These are phyloP conservation scores for Wickerhamomyces subpelliculosus DNA, from an alignment of 805 yeast genomes.

Conservation along the genomic window DNA sequence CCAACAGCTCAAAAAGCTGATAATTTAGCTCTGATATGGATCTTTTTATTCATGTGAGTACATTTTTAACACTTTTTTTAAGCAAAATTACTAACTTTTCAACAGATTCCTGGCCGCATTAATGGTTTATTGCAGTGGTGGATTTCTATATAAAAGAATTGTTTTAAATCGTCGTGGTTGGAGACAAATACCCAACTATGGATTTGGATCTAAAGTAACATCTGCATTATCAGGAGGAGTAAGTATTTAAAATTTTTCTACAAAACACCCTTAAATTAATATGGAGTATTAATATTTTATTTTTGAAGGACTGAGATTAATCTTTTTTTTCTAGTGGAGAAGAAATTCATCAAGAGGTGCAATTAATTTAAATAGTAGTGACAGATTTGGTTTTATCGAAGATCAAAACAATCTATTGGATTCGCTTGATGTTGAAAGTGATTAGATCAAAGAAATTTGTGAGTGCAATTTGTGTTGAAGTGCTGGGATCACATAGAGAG, in stretches of 20 bases:
- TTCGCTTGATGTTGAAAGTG: constrained; percentile 26
- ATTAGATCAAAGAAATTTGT: not conserved
- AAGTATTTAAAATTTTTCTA: constrained; percentile 10
- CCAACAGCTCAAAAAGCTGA: constrained; percentile 67
- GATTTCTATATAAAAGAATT: constrained; percentile 28
- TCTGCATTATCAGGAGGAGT: constrained; percentile 20
- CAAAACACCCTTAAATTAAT: constrained; percentile 4
- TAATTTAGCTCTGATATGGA: constrained; percentile 58
- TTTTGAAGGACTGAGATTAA: not conserved
- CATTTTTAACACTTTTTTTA: constrained; percentile 29
- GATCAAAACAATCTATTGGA: constrained; percentile 34
- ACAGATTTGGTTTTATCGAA: constrained; percentile 31
- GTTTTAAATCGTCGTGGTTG: constrained; percentile 30
- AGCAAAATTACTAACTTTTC: constrained; percentile 23
- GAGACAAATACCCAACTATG: constrained; percentile 26
- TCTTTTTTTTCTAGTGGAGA: constrained; percentile 8
- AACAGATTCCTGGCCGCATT: constrained; percentile 28
- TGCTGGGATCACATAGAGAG: too few relatives aligned
- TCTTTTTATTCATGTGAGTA: constrained; percentile 47
- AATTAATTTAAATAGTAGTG: constrained; percentile 18
- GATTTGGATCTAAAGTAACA: constrained; percentile 18
- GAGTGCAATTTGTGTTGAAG: too few relatives aligned
- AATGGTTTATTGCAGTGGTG: constrained; percentile 37
- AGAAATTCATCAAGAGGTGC: constrained; percentile 7
- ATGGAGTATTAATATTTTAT: constrained; percentile 2